Base-by-base conservation (phyloP, 2,329 filamentous ascomycete species). In the Rhinocladiella mackenziei region DNA sequence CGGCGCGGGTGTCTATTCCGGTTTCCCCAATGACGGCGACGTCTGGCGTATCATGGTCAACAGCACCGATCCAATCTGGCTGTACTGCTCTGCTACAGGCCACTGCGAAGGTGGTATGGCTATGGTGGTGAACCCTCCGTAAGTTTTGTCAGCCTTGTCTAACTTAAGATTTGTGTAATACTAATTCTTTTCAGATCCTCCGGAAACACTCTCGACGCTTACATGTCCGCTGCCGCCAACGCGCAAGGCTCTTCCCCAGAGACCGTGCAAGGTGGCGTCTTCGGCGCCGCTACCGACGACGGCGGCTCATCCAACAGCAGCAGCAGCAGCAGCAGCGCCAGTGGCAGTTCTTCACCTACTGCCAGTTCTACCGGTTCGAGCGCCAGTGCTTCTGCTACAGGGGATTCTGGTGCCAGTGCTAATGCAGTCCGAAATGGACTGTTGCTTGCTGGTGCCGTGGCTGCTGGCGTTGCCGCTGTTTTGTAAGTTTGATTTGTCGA, bases 31-130 rank as follows among this genome's bases (percentile, higher is more conserved):
- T n/a, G 35, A 49, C 22, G 53, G 48, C 9, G 45, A 53, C 9
- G 35, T 55, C 22, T 77, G 75, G 54, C 71, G 65, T 44, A 65
- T 77, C 56, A 63, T 65, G 8, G 58, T 77, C 13, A 66, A 65
- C 19, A 65, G 62, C 45, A 63, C 67, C 0, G 63, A 69, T 2
- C 64, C 73, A 4, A 68, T 76, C 45, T 77, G 72, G 57, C 50
- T 74, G 22, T 77, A 76, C 57, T 77, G 74, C 44, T 70, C 72
- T 0, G 69, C 69, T 2, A 66, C 62, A 0, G 67, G 66, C 2
- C 73, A 77, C 45, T 77, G 75, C 33, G 68, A 74, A 54, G 57
- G 56, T 6, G 74, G 73, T 5, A 75, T 76, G 64, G 66, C 72
- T 19, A 68, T 74, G 61, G 65, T 74, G 4, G 67, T 77, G 28